Evolutionary conservation across 805 yeast species (phyloP).

Genomic region (Barnettozyma salicaria): DNA sequence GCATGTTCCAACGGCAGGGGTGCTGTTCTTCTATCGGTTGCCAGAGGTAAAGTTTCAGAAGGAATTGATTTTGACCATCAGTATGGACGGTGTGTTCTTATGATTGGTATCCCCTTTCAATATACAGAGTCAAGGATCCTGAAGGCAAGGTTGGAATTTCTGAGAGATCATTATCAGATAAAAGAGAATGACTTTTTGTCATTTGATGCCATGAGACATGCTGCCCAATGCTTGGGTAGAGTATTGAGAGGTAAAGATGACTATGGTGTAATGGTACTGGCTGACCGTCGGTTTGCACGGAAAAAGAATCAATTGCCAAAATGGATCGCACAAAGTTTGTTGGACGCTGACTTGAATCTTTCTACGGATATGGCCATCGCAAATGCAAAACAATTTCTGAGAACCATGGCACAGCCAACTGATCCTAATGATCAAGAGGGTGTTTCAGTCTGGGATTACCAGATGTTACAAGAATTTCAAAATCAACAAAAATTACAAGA

Average conservation of each 20-base stretch:
- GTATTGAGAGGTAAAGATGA: constrained; percentile 97
- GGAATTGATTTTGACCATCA: constrained; percentile 99
- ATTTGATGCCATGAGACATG: constrained; percentile 99
- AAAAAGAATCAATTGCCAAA: constrained; percentile 87
- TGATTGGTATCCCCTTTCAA: constrained; percentile 99
- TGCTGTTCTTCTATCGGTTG: constrained; percentile 91
- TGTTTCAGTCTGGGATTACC: constrained; percentile 84
- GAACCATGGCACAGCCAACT: constrained; percentile 92
- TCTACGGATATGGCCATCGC: constrained; percentile 98
- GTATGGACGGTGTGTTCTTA: constrained; percentile 92
- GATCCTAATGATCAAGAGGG: constrained; percentile 90
- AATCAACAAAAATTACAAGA: constrained; percentile 35
- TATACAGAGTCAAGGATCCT: constrained; percentile 95
- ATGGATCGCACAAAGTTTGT: constrained; percentile 92
- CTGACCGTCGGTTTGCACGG: constrained; percentile 86
- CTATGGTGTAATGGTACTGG: constrained; percentile 97
- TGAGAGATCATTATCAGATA: constrained; percentile 88
- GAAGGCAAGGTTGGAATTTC: constrained; percentile 89
- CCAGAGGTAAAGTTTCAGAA: constrained; percentile 98
- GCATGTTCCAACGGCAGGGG: constrained; percentile 98
- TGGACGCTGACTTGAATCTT: constrained; percentile 85
- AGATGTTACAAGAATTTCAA: constrained; percentile 58
- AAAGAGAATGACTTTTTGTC: constrained; percentile 91
- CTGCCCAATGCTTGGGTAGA: constrained; percentile 97
- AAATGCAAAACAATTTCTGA: constrained; percentile 82